These are phyloP conservation scores for Nicotiana sylvestris DNA, from an alignment of 257 asterid species.

Conservation along the genomic window DNA sequence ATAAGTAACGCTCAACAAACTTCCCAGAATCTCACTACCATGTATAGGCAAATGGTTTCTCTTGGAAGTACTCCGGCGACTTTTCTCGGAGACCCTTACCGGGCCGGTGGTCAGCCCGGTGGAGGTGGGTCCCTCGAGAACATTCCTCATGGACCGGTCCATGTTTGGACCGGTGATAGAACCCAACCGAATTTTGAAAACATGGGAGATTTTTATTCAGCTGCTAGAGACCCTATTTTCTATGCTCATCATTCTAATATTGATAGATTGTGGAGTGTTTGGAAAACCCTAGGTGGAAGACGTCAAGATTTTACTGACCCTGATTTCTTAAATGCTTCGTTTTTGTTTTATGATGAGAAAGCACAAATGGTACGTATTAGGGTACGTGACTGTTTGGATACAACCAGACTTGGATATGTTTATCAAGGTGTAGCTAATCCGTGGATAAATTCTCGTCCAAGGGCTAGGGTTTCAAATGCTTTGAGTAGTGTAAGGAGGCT, in stretches of 20 bases:
- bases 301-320: conserved; percentile 55
- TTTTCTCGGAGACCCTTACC: conserved; percentile 63
- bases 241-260: conserved; percentile 72
- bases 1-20: conserved; percentile 22
- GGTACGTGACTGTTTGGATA: conserved; percentile 61
- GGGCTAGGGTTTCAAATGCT: conserved; percentile 39
- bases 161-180: conserved; percentile 72
- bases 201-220: conserved; percentile 88
- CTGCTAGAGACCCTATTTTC: conserved; percentile 75
- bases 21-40: conserved; percentile 41
- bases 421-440: conserved; percentile 55
- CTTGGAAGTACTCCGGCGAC: conserved; percentile 45
- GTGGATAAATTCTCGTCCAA: conserved; percentile 53
- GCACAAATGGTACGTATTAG: conserved; percentile 66
- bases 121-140: conserved; percentile 70
- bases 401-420: conserved; percentile 44
- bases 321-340: conserved; percentile 53
- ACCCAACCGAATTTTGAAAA: conserved; percentile 54
- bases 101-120: conserved; percentile 55
- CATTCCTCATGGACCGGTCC: conserved; percentile 66
- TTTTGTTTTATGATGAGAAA: conserved; percentile 72
- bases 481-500: conserved; percentile 41
- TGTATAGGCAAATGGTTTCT: conserved; percentile 77
- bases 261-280: conserved; percentile 62
- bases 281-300: conserved; percentile 72